Evolutionary conservation across 208 protist species (phyloP).

Genomic region (Sergeia podlipaevii): DNA sequence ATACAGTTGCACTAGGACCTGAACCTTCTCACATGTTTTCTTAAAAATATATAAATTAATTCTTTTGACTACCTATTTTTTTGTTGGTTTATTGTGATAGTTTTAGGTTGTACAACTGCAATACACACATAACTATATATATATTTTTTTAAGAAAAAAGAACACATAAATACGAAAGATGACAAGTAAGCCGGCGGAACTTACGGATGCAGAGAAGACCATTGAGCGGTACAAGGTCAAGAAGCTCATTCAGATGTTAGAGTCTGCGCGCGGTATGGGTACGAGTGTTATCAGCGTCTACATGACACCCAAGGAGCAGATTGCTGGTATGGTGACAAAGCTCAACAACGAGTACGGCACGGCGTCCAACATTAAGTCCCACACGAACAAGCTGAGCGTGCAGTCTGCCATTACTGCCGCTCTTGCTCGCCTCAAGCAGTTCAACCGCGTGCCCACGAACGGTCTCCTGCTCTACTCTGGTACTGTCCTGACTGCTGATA

Average conservation of each 20-base stretch:
- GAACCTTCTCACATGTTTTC: too few species aligned
- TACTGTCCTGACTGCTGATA: conserved; percentile 98
- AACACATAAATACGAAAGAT: conserved; percentile 16
- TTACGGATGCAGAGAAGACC: conserved; percentile 86
- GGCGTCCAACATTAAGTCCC: conserved; percentile 99
- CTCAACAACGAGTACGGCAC: conserved; percentile 99
- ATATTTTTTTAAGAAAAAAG: too few species aligned
- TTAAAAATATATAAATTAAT: too few species aligned
- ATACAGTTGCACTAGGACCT: too few species aligned
- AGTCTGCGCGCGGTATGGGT: conserved; percentile 97
- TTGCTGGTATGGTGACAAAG: conserved; percentile 97
- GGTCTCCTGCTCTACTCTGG: conserved; percentile 99
- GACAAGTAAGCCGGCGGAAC: conserved; percentile 52
- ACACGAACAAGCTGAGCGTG: conserved; percentile 97
- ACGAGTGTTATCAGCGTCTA: conserved; percentile 99
- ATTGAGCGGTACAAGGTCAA: conserved; percentile 99
- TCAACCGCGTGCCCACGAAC: conserved; percentile 93
- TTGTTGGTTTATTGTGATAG: too few species aligned
- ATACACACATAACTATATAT: too few species aligned
- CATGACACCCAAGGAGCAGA: conserved; percentile 98
- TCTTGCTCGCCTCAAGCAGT: conserved; percentile 92
- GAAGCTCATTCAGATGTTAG: conserved; percentile 98
- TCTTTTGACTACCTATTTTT: too few species aligned
- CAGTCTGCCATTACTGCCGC: conserved; percentile 89
- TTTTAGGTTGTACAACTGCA: too few species aligned